Conservation (phyloP, 495 filamentous ascomycete genomes). For the Xylaria telfairii region DNA sequence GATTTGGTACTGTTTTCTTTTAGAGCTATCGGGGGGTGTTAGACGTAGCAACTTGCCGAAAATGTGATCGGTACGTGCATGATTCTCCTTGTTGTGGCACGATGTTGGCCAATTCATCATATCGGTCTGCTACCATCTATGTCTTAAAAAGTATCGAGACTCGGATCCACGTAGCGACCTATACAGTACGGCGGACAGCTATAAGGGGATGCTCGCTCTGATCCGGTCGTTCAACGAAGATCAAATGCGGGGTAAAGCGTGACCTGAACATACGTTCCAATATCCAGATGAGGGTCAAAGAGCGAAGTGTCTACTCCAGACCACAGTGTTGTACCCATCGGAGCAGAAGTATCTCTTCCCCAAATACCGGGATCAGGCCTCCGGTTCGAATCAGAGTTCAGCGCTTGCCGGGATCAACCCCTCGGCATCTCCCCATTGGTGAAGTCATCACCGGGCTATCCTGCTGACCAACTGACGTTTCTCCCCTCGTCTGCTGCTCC, state of each 20-base stretch:
- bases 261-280: not conserved
- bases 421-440: slow-evolving; percentile 30
- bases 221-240: slow-evolving; percentile 27
- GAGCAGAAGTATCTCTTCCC: not conserved
- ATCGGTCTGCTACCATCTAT: not conserved
- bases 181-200: not conserved
- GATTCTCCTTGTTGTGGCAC: not conserved
- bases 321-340: not conserved
- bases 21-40: not conserved
- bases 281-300: slow-evolving; percentile 3
- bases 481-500: not conserved
- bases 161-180: not conserved
- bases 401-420: slow-evolving; percentile 28
- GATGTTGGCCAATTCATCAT: not conserved
- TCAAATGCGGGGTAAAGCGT: slow-evolving; percentile 37
- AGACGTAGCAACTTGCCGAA: not conserved
- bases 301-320: not conserved
- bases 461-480: slow-evolving; percentile 27
- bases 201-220: slow-evolving; percentile 21
- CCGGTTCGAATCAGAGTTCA: slow-evolving; percentile 16
- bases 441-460: slow-evolving; percentile 37
- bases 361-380: not conserved
- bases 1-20: not conserved
- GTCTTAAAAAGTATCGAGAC: not conserved
- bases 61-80: not conserved